Base-by-base conservation (phyloP, 208 protist species). In the Wallacemonas sp. region DNA sequence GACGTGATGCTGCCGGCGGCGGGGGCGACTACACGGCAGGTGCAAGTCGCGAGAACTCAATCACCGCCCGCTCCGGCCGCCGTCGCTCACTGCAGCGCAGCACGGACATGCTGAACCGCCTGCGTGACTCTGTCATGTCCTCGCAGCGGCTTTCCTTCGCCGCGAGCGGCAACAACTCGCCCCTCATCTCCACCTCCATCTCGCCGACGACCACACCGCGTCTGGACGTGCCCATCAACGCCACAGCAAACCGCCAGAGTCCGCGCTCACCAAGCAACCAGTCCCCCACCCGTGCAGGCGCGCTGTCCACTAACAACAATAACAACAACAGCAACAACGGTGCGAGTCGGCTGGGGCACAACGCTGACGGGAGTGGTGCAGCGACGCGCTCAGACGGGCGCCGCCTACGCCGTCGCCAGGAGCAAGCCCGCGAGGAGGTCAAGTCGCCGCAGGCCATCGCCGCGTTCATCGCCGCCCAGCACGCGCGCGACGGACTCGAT, bases 141-240 rank as follows among this genome's bases (percentile, higher is more conserved):
- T 58, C 52, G 11, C 52, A 58, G 52, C 52, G 52, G 4, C 32
- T 58, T 6, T 58, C 30, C n/a, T 33, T 33, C 30, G 30, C 52
- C 26, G 30, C 16, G n/a, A 58, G 52, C 52, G 52, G 52, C 0
- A 6, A 58, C 52, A 58, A 39, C 52, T 58, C 52, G 29, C 52
- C 52, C 16, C 52, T 27, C 52, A 58, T 58, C 52, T 58, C 52
- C 52, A 58, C 52, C 30, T 43, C 30, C 30, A 58, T 58, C 52
- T 58, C 52, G 8, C 52, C 52, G 16, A 23, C 52, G 29, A 39
- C 52, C 12, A 58, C 30, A 12, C n/a, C 52, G 14, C 52, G 52
- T 0, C 4, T 14, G 1, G 52, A 58, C 30, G n/a, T 21, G 6
- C 19, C 19, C 17, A 23, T 26, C 44, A 49, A 12, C 17, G 19